A percentile compares a stretch with the other conserved stretches of the same genome.
Evolutionary conservation across 2,329 filamentous ascomycete species (phyloP).

Genomic region (Phialophora tarda): DNA sequence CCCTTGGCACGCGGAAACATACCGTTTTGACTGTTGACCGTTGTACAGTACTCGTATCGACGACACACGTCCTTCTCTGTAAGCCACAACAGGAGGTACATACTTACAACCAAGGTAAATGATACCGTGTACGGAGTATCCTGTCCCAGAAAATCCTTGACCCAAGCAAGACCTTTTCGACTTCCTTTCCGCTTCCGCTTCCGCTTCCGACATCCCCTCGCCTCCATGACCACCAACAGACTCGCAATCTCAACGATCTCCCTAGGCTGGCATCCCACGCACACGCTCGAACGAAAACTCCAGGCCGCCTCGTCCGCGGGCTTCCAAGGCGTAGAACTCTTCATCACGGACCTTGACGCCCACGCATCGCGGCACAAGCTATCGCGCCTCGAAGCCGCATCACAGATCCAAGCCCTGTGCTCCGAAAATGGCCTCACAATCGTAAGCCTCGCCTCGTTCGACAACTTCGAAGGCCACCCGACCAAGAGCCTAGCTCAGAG

Average conservation of each 20-base stretch:
- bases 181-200: too few relatives aligned
- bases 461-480: slow-evolving; percentile 47
- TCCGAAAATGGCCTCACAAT: slow-evolving; percentile 43
- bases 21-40: too few relatives aligned
- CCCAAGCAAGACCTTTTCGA: too few relatives aligned
- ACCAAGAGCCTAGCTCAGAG: slow-evolving; percentile 40
- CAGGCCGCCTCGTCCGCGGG: slow-evolving; percentile 68
- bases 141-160: too few relatives aligned
- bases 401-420: slow-evolving; percentile 59
- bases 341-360: slow-evolving; percentile 74
- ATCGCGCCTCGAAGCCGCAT: slow-evolving; percentile 64
- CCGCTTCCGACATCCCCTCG: background rate
- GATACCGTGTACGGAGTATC: too few relatives aligned
- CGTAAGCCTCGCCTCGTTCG: slow-evolving; percentile 46
- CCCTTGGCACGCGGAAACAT: background rate
- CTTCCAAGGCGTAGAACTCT: slow-evolving; percentile 74
- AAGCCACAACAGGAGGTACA: too few relatives aligned
- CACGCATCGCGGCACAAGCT: slow-evolving; percentile 55
- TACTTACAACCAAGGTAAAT: too few relatives aligned
- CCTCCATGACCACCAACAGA: slow-evolving; percentile 10
- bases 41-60: too few relatives aligned
- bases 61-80: too few relatives aligned
- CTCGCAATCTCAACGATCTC: slow-evolving; percentile 75
- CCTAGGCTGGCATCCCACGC: slow-evolving; percentile 69
- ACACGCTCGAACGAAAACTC: slow-evolving; percentile 70